Evolutionary conservation across 495 filamentous ascomycete genomes (phyloP), one percentile per base, ranked within the genome.

Genomic region (Jackrogersella minutella): DNA sequence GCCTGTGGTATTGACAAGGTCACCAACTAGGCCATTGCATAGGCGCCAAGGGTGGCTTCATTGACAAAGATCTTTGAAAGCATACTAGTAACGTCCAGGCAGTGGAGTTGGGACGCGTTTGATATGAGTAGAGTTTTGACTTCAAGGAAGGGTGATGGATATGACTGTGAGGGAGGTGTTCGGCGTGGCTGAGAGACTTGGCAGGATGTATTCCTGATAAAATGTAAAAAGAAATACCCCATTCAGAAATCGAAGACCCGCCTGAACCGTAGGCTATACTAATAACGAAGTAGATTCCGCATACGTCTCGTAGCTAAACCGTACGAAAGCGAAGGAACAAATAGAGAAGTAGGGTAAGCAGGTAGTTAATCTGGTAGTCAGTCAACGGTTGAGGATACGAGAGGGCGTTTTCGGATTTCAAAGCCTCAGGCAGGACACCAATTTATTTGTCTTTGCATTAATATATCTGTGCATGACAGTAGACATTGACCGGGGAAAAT

Each of bases 381-480:
- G 62, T 55, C 55, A 62, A 67, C 50, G 57, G 57, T 67, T 67
- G 64, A 67, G 64, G 40, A 69, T 69, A 64, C 66, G 66, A 69
- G 40, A 53, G 34, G 30, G 31, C 26, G 21, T 44, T 3, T 37
- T 36, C 24, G 24, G 51, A 52, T 40, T 52, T 11, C 19, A 50
- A 51, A 55, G 44, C 31, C 58, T 60, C 26, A 60, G 49, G 40
- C 41, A 53, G 37, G 61, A 58, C 43, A 52, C 28, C 37, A 61
- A 56, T 36, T 21, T 37, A 59, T 69, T 55, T 55, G 55, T 51
- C 40, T 43, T 31, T 33, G 49, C 9, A 13, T 68, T 68, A 62
- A 68, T 68, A 36, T 68, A 56, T 60, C 43, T 55, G 14, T 64
- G 66, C 66, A 69, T 69, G 49, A 60, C 52, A 55, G 50, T 37